Conservation (phyloP, 768 basidiomycete genomes). For the Suillus fuscotomentosus region DNA sequence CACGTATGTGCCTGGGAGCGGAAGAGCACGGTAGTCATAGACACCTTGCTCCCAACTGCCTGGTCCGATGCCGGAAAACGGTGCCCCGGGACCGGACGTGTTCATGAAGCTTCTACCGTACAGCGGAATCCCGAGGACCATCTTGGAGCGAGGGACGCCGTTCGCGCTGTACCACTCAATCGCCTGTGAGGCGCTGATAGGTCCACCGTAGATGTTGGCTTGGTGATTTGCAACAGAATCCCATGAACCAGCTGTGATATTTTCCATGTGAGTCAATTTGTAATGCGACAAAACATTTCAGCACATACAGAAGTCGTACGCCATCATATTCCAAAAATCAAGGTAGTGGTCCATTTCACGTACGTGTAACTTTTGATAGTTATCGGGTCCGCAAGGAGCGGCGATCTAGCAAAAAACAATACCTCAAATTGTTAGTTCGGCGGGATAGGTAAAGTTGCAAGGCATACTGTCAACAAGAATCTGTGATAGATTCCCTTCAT, state of each 20-base stretch:
- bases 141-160: constrained; percentile 75
- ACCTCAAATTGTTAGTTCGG: constrained; percentile 7
- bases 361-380: constrained; percentile 78
- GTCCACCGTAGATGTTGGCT: constrained; percentile 75
- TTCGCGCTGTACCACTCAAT: constrained; percentile 67
- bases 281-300: constrained; percentile 1
- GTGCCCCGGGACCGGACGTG: constrained; percentile 76
- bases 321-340: constrained; percentile 98
- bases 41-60: constrained; percentile 90
- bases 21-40: constrained; percentile 93
- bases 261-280: constrained; percentile 10
- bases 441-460: neutral
- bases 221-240: constrained; percentile 75
- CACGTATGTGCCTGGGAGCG: constrained; percentile 67
- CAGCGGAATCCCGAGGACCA: constrained; percentile 89
- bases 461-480: constrained; percentile 69
- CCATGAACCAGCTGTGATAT: constrained; percentile 68
- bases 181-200: constrained; percentile 60
- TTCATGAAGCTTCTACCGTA: constrained; percentile 92
- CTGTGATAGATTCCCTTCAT: constrained; percentile 59
- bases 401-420: constrained; percentile 57
- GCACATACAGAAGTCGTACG: constrained; percentile 74
- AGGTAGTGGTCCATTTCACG: constrained; percentile 85
- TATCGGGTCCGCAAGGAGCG: constrained; percentile 87
- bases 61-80: constrained; percentile 79